Base-by-base conservation (phyloP, 176 grass and related monocot species). In the Coix lacrymajobi region DNA sequence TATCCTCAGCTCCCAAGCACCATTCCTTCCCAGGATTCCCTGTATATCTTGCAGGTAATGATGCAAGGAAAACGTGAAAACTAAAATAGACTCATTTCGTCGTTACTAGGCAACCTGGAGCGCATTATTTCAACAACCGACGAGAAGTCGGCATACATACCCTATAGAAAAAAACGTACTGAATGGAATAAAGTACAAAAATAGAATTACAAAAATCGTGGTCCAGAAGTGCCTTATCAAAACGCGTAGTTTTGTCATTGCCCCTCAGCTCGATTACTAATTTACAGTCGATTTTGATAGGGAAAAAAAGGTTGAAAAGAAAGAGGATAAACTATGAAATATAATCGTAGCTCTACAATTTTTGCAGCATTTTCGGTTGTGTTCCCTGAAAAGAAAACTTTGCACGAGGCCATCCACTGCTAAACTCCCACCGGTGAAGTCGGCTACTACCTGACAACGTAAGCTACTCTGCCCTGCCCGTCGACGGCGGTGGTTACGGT, bases 401-500 rank as follows among this genome's bases (percentile, higher is more conserved):
- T 22, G n/a, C 75, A 62, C n/a, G 36, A 62, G 37, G 75, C 9
- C 57, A 28, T 4, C n/a, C 31, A 5, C 22, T n/a, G n/a, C 34
- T 40, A 26, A 62, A 83, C 60, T 39, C 22, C 71, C 71, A 84
- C 45, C 82, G 3, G 82, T 25, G 72, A 84, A 84, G 60, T 56
- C 72, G 61, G 72, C 72, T 16, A 32, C 62, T 71, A 28, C 68
- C 65, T 7, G 39, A 41, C 68, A 45, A 28, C 17, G 38, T 11
- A 38, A 65, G 25, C 52, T 43, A 25, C 62, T 8, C 61, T 28
- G 8, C 9, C 46, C n/a, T 6, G 48, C 64, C 28, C 11, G 33
- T 9, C 52, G 52, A 57, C 43, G 8, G 9, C 19, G 86, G 81
- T 88, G 67, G 87, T 73, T 73, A 72, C 41, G 87, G 87, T 81